phyloP scores from a whole-genome alignment of 768 basidiomycete genomes.

The Leccinum fibrillosum region DNA sequence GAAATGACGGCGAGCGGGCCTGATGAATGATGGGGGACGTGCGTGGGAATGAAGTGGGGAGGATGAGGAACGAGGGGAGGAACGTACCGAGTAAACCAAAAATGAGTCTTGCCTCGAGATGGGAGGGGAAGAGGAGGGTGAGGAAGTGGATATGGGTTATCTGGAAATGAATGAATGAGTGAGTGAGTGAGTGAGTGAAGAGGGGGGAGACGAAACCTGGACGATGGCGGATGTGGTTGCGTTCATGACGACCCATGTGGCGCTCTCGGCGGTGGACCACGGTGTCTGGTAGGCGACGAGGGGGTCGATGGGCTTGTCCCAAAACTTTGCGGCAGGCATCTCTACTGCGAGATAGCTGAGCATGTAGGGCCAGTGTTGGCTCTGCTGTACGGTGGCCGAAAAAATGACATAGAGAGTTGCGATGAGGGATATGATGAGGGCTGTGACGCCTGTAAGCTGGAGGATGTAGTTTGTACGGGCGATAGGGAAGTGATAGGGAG shows the following conservation, averaged over 20 bases:
- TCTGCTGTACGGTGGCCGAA: constrained; percentile 53
- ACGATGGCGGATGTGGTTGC: constrained; percentile 80
- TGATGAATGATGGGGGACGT: constrained; percentile 18
- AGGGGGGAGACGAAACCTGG: constrained; percentile 59
- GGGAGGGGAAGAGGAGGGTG: constrained; percentile 90
- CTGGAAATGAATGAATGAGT: constrained; percentile 36
- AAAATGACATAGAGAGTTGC: constrained; percentile 79
- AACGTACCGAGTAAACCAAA: constrained; percentile 72
- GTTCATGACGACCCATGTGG: constrained; percentile 86
- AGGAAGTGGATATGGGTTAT: constrained; percentile 98
- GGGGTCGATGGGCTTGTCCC: constrained; percentile 18
- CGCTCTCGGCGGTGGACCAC: constrained; percentile 66
- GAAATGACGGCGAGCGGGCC: constrained; percentile 85
- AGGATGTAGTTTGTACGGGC: constrained; percentile 90
- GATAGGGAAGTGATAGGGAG: constrained; percentile 93
- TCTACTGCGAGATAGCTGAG: constrained; percentile 85
- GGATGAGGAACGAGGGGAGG: neutral
- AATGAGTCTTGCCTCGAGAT: constrained; percentile 83
- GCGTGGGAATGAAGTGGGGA: neutral
- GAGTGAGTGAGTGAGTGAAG: constrained; percentile 31
- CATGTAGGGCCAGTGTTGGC: constrained; percentile 91
- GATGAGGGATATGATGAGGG: constrained; percentile 72
- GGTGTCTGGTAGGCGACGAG: constrained; percentile 19
- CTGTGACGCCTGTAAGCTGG: constrained; percentile 79
- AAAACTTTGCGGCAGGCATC: constrained; percentile 38